These are phyloP conservation scores for Mucor racemosus DNA, from an alignment of 371 early-diverging fungal species.

Conservation along the genomic window DNA sequence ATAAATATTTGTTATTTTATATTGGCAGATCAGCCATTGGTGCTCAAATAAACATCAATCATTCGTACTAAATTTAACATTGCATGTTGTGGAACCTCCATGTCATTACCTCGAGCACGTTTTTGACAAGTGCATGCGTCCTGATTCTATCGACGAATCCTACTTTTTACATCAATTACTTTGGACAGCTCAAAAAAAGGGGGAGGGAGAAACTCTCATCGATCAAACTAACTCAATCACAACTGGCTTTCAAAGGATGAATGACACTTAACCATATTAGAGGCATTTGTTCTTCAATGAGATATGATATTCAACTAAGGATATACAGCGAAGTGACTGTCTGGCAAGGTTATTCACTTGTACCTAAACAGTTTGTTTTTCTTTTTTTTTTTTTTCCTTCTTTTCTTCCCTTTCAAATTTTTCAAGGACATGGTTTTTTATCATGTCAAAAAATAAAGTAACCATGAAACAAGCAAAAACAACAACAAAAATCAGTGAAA, in stretches of 20 bases:
- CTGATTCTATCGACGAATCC: no score
- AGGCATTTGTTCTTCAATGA: neutral
- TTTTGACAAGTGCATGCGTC: constrained; percentile 5
- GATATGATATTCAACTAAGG: neutral
- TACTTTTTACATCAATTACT: no score
- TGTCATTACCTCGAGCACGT: neutral
- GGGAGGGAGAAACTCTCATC: neutral
- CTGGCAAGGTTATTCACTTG: neutral
- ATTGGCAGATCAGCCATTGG: no score
- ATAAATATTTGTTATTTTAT: no score
- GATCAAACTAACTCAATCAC: neutral
- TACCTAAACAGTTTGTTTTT: neutral
- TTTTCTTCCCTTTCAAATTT: constrained; percentile 1
- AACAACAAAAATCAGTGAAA: constrained; percentile 14
- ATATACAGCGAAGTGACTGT: neutral
- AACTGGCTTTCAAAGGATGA: neutral
- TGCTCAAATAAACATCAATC: no score
- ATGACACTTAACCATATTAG: neutral
- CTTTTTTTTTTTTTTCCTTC: neutral
- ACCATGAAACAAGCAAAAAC: constrained; percentile 18
- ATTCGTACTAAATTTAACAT: neutral
- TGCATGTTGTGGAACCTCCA: constrained; percentile 6
- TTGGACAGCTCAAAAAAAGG: neutral
- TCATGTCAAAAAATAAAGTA: constrained; percentile 20
- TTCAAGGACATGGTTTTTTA: constrained; percentile 14